Evolutionary conservation across 495 filamentous ascomycete genomes (phyloP).

Genomic region (Opeltia flavorubescens): DNA sequence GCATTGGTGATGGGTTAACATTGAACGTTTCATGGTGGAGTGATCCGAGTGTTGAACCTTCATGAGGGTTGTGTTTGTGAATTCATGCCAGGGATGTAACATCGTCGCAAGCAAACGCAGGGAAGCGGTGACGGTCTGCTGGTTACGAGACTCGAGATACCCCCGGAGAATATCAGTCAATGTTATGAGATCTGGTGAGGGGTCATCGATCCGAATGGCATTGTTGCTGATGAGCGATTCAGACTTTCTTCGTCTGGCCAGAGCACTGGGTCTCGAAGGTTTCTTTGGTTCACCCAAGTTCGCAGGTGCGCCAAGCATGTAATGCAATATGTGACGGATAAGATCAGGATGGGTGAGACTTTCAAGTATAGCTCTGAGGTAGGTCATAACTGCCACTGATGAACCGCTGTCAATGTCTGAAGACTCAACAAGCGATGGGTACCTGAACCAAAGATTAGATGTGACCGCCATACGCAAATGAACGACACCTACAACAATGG

Average conservation of each 20-base stretch:
- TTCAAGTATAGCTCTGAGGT: slow-evolving; percentile 80
- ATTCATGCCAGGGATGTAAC: slow-evolving; percentile 72
- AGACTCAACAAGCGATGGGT: slow-evolving; percentile 88
- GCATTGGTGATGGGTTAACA: slow-evolving; percentile 70
- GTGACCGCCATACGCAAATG: not conserved
- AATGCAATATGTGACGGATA: slow-evolving; percentile 84
- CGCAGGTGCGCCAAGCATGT: slow-evolving; percentile 67
- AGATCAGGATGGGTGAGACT: slow-evolving; percentile 83
- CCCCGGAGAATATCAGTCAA: slow-evolving; percentile 79
- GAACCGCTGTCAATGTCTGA: slow-evolving; percentile 94
- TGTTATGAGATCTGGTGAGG: slow-evolving; percentile 82
- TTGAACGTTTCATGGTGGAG: slow-evolving; percentile 45
- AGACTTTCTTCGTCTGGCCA: slow-evolving; percentile 65
- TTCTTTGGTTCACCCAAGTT: slow-evolving; percentile 15
- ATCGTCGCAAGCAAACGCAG: slow-evolving; percentile 74
- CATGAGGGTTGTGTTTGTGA: slow-evolving; percentile 60
- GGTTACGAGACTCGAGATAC: slow-evolving; percentile 69
- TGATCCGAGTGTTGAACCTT: slow-evolving; percentile 48
- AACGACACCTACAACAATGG: slow-evolving; percentile 61
- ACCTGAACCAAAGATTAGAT: slow-evolving; percentile 35
- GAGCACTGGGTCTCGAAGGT: slow-evolving; percentile 43
- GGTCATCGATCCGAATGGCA: slow-evolving; percentile 49
- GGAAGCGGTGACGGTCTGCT: slow-evolving; percentile 79
- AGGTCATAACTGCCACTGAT: slow-evolving; percentile 88
- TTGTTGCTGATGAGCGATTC: slow-evolving; percentile 72